Conservation (phyloP, 768 basidiomycete species). For the Exidia glandulosa region DNA sequence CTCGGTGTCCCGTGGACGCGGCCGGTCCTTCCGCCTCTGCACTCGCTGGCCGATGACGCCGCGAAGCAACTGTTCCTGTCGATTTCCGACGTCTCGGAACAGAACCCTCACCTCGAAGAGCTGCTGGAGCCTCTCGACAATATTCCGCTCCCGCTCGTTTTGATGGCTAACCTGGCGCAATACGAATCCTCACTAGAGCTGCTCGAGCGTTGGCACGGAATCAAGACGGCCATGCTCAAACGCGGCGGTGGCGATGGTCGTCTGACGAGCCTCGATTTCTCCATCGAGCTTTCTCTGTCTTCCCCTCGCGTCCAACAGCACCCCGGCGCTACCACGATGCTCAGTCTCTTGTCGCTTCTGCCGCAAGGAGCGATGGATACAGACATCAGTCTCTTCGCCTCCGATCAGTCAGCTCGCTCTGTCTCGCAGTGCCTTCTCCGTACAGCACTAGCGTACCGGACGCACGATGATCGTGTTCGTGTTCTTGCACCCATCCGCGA, state of each 20-base stretch:
- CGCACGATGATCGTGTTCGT: neutral
- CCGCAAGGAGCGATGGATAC: neutral
- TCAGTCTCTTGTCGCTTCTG: neutral
- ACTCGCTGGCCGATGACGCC: neutral
- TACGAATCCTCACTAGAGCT: neutral
- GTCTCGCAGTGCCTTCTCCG: neutral
- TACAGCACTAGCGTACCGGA: neutral
- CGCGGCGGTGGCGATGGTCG: neutral
- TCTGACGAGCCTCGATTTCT: neutral
- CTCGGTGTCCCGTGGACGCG: neutral
- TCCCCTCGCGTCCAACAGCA: neutral
- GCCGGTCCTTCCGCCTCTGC: neutral
- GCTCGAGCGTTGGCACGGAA: neutral
- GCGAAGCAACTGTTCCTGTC: neutral
- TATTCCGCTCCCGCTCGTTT: neutral
- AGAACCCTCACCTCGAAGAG: neutral
- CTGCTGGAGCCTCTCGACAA: neutral
- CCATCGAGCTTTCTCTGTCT: neutral
- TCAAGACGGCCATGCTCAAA: neutral
- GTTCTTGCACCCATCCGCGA: neutral
- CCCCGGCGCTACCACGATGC: neutral
- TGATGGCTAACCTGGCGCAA: neutral
- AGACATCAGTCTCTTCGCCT: neutral
- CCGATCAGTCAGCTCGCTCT: neutral
- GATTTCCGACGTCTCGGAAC: neutral